A percentile compares a stretch with the other conserved stretches of the same genome.
Evolutionary conservation across 441 rosid genomes (phyloP).

Genomic region (Populus hybrid): DNA sequence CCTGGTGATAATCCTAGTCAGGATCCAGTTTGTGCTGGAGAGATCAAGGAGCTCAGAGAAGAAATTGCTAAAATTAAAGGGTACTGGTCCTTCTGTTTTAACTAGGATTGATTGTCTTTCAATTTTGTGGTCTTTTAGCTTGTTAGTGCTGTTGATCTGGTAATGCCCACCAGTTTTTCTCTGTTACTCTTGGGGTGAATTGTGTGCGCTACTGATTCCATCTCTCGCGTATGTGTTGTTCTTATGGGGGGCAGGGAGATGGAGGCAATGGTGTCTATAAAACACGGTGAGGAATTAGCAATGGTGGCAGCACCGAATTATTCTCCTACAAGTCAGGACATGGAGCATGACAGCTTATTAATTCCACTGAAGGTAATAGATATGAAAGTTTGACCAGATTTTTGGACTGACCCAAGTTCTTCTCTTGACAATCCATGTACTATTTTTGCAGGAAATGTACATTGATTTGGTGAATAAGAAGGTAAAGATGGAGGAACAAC

Average conservation of each 20-base stretch:
- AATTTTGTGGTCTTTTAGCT: neutral
- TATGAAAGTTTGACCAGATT: neutral
- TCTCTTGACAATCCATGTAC: neutral
- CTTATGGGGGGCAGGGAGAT: slow-evolving; percentile 36
- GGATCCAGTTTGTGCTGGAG: slow-evolving; percentile 76
- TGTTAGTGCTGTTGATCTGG: neutral
- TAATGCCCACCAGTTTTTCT: neutral
- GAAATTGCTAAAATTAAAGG: slow-evolving; percentile 47
- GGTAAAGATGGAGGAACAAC: slow-evolving; percentile 54
- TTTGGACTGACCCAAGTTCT: neutral
- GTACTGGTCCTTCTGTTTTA: slow-evolving; percentile 31
- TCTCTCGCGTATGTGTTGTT: neutral
- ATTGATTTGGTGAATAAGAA: slow-evolving; percentile 57
- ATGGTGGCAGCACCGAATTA: slow-evolving; percentile 40
- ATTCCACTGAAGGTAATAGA: slow-evolving; percentile 52
- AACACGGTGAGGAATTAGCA: slow-evolving; percentile 42
- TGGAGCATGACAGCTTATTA: slow-evolving; percentile 37
- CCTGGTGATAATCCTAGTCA: slow-evolving; percentile 81
- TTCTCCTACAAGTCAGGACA: slow-evolving; percentile 39
- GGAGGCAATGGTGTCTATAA: slow-evolving; percentile 34
- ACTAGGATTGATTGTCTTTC: neutral
- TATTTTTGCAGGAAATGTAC: slow-evolving; percentile 52
- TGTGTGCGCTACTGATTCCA: neutral
- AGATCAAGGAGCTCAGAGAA: slow-evolving; percentile 60
- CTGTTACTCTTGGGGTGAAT: neutral